A percentile compares a stretch with the other conserved stretches of the same genome.
These are phyloP conservation scores for Lepiota venenata DNA, from an alignment of 768 basidiomycete species.

Conservation along the genomic window DNA sequence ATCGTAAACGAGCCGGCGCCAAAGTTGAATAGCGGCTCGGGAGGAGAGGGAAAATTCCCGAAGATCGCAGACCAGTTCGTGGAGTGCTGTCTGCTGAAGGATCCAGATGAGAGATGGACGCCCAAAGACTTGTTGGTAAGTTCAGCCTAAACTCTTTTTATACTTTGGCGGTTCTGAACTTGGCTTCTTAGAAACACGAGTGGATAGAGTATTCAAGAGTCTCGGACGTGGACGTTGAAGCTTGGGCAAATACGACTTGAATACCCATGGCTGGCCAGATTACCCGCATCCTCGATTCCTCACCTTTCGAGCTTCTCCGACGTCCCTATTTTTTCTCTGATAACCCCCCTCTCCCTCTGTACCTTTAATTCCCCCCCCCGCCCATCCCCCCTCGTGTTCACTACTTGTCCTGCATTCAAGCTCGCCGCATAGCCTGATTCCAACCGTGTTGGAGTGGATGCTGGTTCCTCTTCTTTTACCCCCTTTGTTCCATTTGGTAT, in stretches of 20 bases:
- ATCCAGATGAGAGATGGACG: constrained; percentile 77
- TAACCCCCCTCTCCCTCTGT: too few species aligned
- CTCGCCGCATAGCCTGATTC: too few species aligned
- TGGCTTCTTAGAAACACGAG: constrained; percentile 51
- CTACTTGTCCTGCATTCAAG: too few species aligned
- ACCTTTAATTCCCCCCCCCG: too few species aligned
- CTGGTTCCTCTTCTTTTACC: too few species aligned
- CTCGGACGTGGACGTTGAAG: constrained; percentile 68
- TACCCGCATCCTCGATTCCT: too few species aligned
- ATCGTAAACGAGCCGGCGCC: constrained; percentile 99
- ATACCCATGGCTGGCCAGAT: background rate
- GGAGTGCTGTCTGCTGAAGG: constrained; percentile 88
- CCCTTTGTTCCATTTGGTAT: too few species aligned
- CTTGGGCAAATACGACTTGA: constrained; percentile 76
- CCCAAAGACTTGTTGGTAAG: constrained; percentile 85
- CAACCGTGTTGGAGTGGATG: too few species aligned
- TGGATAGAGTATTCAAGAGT: constrained; percentile 69
- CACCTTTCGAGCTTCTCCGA: too few species aligned
- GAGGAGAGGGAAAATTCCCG: constrained; percentile 58
- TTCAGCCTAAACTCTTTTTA: constrained; percentile 15
- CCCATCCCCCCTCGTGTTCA: too few species aligned
- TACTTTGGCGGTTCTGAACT: background rate
- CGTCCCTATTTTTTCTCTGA: too few species aligned
- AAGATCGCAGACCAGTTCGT: constrained; percentile 79
- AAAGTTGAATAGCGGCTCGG: constrained; percentile 51